Evolutionary conservation across 2,329 filamentous ascomycete genomes (phyloP).

Genomic region (Plenodomus biglobosus): DNA sequence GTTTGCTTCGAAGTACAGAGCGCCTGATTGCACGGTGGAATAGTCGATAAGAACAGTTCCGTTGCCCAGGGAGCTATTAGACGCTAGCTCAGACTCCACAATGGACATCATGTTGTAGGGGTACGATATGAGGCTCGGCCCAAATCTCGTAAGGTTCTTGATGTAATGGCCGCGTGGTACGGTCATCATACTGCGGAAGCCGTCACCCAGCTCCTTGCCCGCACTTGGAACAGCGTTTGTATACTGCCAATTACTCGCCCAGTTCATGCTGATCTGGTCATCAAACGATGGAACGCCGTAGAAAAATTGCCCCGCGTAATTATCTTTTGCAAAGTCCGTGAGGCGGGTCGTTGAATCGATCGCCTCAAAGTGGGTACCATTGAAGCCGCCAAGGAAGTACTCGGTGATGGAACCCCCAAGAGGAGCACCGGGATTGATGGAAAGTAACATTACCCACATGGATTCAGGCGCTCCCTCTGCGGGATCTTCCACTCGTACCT

Average conservation of each 20-base stretch:
- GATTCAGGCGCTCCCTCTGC: constrained; percentile 38
- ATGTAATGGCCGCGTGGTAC: constrained; percentile 57
- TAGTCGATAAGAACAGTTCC: constrained; percentile 55
- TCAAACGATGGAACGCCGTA: constrained; percentile 44
- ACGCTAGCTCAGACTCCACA: constrained; percentile 49
- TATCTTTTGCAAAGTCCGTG: constrained; percentile 55
- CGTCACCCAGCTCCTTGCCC: constrained; percentile 44
- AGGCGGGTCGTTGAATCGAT: constrained; percentile 48
- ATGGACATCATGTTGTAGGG: constrained; percentile 55
- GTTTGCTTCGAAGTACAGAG: constrained; percentile 59
- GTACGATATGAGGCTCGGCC: constrained; percentile 55
- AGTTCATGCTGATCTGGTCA: constrained; percentile 54
- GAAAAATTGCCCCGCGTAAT: constrained; percentile 62
- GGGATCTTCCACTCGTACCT: constrained; percentile 51
- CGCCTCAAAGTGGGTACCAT: constrained; percentile 62
- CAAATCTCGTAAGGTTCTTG: constrained; percentile 53
- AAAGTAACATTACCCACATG: constrained; percentile 53
- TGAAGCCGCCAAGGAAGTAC: constrained; percentile 63
- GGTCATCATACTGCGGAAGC: constrained; percentile 57
- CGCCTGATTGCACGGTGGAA: constrained; percentile 52
- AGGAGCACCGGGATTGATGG: constrained; percentile 61
- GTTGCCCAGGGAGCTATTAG: constrained; percentile 51
- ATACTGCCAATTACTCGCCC: constrained; percentile 65
- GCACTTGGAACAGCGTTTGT: constrained; percentile 57
- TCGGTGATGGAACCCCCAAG: constrained; percentile 58